Evolutionary conservation across 192 early-diverging fungal genomes (phyloP).

Genomic region (Helicostylum pulchrum): DNA sequence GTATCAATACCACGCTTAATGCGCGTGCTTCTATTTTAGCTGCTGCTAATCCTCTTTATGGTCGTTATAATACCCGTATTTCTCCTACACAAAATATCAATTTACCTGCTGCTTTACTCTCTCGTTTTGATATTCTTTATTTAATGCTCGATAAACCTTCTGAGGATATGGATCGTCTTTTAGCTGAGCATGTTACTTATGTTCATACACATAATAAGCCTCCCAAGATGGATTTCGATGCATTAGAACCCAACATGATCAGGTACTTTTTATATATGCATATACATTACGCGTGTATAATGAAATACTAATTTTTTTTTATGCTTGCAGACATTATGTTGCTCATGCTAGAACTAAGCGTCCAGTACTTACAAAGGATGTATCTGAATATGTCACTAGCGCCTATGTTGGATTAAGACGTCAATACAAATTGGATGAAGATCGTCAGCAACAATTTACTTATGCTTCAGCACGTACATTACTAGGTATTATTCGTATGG

Average conservation of each 20-base stretch:
- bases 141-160: constrained; percentile 88
- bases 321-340: constrained; percentile 74
- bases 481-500: constrained; percentile 87
- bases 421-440: constrained; percentile 53
- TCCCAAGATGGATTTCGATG: constrained; percentile 58
- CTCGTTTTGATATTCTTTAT: constrained; percentile 93
- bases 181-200: constrained; percentile 93
- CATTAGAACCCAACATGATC: constrained; percentile 74
- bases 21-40: constrained; percentile 94
- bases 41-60: constrained; percentile 95
- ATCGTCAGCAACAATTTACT: constrained; percentile 60
- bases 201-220: constrained; percentile 87
- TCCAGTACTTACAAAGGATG: constrained; percentile 70
- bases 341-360: constrained; percentile 70
- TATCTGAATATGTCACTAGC: constrained; percentile 85
- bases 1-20: constrained; percentile 96
- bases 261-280: constrained; percentile 55
- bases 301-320: neutral
- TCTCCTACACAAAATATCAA: constrained; percentile 96
- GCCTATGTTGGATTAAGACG: constrained; percentile 83
- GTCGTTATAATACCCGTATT: constrained; percentile 88
- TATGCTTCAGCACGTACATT: constrained; percentile 85
- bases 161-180: constrained; percentile 76
- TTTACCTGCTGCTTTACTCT: constrained; percentile 89
- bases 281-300: too few relatives aligned